phyloP scores from a whole-genome alignment of 164 flowering plant species.

The Malania oleifera region DNA sequence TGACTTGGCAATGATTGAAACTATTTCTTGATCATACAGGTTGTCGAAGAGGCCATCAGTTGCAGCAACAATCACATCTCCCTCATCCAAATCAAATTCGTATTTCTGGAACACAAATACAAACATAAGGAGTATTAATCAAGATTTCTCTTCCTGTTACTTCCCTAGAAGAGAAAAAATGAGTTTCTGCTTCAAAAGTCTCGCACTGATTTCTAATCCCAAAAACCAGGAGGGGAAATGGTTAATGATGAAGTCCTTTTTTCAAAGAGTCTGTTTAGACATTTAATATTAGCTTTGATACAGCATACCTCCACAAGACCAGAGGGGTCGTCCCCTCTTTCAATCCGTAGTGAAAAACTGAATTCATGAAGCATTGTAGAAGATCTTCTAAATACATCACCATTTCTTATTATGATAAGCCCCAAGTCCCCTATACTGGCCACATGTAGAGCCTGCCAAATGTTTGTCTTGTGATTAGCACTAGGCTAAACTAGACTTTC shows the following conservation, averaged over 20 bases:
- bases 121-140: too few relatives aligned
- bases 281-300: background rate
- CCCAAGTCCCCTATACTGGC: slow-evolving; percentile 85
- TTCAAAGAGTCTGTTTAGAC: background rate
- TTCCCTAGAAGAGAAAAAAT: too few relatives aligned
- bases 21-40: slow-evolving; percentile 65
- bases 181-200: too few relatives aligned
- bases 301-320: slow-evolving; percentile 49
- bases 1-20: slow-evolving; percentile 42
- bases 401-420: slow-evolving; percentile 63
- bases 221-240: too few relatives aligned
- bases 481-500: background rate
- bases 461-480: slow-evolving; percentile 5
- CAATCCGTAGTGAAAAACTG: slow-evolving; percentile 60
- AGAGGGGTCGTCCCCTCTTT: slow-evolving; percentile 50
- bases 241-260: background rate
- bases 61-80: slow-evolving; percentile 64
- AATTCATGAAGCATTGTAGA: slow-evolving; percentile 62
- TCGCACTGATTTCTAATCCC: too few relatives aligned
- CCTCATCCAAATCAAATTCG: slow-evolving; percentile 56
- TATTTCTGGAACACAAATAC: slow-evolving; percentile 40
- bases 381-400: slow-evolving; percentile 47
- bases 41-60: slow-evolving; percentile 92
- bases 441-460: slow-evolving; percentile 59
- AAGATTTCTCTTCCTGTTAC: too few relatives aligned